Base-by-base conservation (phyloP, 306 rosid genomes). In the Oxytropis ochrocephala region DNA sequence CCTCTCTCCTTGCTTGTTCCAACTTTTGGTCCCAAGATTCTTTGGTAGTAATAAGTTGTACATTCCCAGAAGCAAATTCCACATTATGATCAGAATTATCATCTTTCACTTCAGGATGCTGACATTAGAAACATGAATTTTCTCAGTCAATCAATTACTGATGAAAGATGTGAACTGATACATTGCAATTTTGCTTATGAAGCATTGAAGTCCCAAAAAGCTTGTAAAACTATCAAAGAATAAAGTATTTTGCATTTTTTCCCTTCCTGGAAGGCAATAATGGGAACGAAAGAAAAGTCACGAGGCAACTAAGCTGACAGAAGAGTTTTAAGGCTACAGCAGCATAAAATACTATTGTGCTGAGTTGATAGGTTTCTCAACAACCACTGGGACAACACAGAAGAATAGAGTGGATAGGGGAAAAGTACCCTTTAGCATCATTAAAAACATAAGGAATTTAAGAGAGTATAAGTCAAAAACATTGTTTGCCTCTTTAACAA, bases 21-120 rank as follows among this genome's bases (percentile, higher is more conserved):
- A 93, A 6, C 82, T 85, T 86, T 80, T 82, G 85, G 14, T 90
- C 91, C 98, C 97, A 93, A 55, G 78, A 47, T 80, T 90, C 98
- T 70, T 63, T 63, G 70, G 90, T 84, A 73, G 85, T 83, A 77
- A 93, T 84, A 72, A 90, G 88, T 67, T 75, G 78, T 69, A 93
- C 94, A 56, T 90, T 93, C 18, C 88, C 97, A 24, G 81, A 61
- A 49, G 85, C 79, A 75, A 90, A 86, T 61, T 88, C 92, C 61
- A 72, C 82, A 46, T 71, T 16, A 38, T 87, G 82, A 39, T 82
- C 93, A 77, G 91, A 80, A n/a, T 80, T 91, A 17, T 73, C 67
- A 33, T 69, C 92, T 51, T 7, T 70, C 9, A 75, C 11, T 55
- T 36, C 62, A 79, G 75, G 0, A 93, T 93, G 19, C 83, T 74